Evolutionary conservation across 2,329 filamentous ascomycete species (phyloP), one percentile per base, ranked within the genome.

Genomic region (Ascochyta lentis): DNA sequence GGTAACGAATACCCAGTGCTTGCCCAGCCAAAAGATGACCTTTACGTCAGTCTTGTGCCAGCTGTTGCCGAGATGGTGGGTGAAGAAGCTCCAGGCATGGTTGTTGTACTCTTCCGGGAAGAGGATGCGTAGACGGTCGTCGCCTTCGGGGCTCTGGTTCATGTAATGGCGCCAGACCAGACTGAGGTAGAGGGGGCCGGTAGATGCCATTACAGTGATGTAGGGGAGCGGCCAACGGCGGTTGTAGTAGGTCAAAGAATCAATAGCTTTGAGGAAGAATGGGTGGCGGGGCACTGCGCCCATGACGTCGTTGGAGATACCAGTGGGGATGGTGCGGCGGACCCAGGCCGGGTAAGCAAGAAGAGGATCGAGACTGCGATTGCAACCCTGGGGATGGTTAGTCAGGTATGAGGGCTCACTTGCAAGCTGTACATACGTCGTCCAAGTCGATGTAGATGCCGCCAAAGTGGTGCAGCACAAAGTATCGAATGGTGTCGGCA

Each of bases 401-500:
- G 47, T 45, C 35, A 29, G 35, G 49, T 64, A 4, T 16, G 27
- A 4, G 27, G 27, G 15, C 10, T 1, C 0, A 15, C 26, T 22
- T 22, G 71, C 27, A 22, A 4, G 15, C 8, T 39, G 24, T 37
- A 62, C 83, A 40, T 74, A 84, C 83, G 74, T 87, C 87, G 74
- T 95, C 90, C 43, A 94, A 78, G 69, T 95, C 90, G 64, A 94
- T 86, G 75, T 94, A 94, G 52, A 92, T 87, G 37, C 91, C 91
- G 51, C 91, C 91, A 70, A 86, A 93, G 74, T 91, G 85, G 49
- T 87, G 83, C 29, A 95, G 81, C 19, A 92, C 82, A 71, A 94
- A 93, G 77, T 94, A 94, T 46, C 90, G 84, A 66, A 94, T 89
- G 5, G 89, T 82, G 69, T 94, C 90, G 52, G 90, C 89, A 58